Evolutionary conservation across 2,329 filamentous ascomycete species (phyloP), one percentile per base, ranked within the genome.

Genomic region (Pseudogymnoascus verrucosus): DNA sequence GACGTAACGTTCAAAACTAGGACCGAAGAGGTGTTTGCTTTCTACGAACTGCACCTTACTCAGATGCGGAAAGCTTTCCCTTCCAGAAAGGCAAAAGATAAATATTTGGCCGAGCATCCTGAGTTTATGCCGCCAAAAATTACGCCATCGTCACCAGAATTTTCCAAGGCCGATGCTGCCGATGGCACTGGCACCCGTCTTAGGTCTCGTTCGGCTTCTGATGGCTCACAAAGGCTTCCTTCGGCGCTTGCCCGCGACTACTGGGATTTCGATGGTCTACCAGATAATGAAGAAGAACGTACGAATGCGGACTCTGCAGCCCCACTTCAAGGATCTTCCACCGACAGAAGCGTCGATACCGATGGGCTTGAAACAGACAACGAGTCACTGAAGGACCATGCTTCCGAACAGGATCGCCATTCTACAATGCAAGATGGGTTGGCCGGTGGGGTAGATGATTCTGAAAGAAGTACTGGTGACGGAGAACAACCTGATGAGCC

Each of bases 11-110:
- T 57, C 7, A 57, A 57, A n/a, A 57, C 26, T 34, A 57, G 51
- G 28, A 57, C 51, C 11, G 51, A 57, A 34, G 51, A 57, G 28
- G 51, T 57, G 51, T 57, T 57, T 57, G 51, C 51, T 21, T 57
- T 57, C 28, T 57, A 57, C 51, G 51, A 57, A 34, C 51, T 57
- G 14, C 51, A 57, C 11, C 51, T 57, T 26, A 57, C 51, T 19
- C 51, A 57, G 16, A 57, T 57, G 51, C 28, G 28, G n/a, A 57
- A 57, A 31, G 51, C 34, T 34, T 57, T 57, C 51, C 51, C 51
- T 31, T 19, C 26, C 16, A 19, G n/a, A 34, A 57, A 34, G 26
- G 51, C 51, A 34, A 57, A 14, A 21, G 51, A 57, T 21, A 57
- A 57, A 57, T 57, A 57, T 34, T 7, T 57, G 7, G 51, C 51